Percentiles rank a stretch among this genome's conserved stretches.
Conservation (phyloP, 2,329 filamentous ascomycete genomes). For the Cephalotrichum gorgonifer region DNA sequence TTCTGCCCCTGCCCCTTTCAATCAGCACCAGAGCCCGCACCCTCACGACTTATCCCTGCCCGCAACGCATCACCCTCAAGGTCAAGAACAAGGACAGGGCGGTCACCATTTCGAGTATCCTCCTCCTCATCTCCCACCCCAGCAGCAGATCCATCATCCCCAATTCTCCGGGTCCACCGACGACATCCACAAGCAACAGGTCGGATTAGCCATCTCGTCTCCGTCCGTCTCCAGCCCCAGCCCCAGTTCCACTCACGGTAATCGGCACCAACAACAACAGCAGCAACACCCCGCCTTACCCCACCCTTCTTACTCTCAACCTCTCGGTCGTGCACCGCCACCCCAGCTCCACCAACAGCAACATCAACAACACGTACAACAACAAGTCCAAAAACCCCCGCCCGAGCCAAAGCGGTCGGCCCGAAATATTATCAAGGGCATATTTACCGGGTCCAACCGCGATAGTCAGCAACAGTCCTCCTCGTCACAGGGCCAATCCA, state of each 20-base stretch:
- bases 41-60: constrained; percentile 1
- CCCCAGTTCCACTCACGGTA: constrained; percentile 7
- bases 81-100: no score
- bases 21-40: background rate
- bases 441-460: constrained; percentile 29
- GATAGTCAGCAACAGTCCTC: constrained; percentile 15
- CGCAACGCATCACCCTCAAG: background rate
- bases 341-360: constrained; percentile 12
- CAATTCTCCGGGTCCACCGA: constrained; percentile 4
- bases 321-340: no score
- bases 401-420: constrained; percentile 34
- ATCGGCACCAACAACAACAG: constrained; percentile 16
- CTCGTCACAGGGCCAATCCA: constrained; percentile 15
- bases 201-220: constrained; percentile 6
- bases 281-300: constrained; percentile 12
- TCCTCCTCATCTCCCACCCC: no score
- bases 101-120: no score
- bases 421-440: constrained; percentile 43
- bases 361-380: constrained; percentile 18
- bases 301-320: no score
- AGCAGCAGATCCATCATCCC: constrained; percentile 14
- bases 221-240: constrained; percentile 7
- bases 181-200: background rate
- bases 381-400: constrained; percentile 21
- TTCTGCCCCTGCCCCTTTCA: background rate